Base-by-base conservation (phyloP, 257 asterid species). In the Solanum medicagineum region DNA sequence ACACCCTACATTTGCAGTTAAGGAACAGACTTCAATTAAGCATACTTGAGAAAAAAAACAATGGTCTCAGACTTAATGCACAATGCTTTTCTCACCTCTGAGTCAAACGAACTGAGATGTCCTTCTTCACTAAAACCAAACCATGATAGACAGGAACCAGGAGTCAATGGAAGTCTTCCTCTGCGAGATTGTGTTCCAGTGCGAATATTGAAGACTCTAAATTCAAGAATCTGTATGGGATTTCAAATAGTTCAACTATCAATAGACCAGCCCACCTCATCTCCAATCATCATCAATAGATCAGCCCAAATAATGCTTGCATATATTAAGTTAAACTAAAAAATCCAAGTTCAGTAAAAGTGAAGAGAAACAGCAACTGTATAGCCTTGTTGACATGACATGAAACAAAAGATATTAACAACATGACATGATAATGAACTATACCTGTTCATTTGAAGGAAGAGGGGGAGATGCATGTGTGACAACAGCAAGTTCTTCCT, bases 101-200 rank as follows among this genome's bases (percentile, higher is more conserved):
- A 94, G 90, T 97, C 99, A 85, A 92, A 97, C 65, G 99, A 92
- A 84, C 98, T 93, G 81, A 94, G 92, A 84, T 89, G 95, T 68
- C 98, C 99, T 90, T 94, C 99, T 86, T 95, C 98, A 62, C 98
- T 94, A 88, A 93, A 95, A 85, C 99, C 99, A 83, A 97, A 90
- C 99, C 99, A 97, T 16, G 92, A 89, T 85, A 97, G 90, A 87
- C 87, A 87, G 47, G 99, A 97, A 70, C 98, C 98, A 71, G 98
- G 99, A 81, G 99, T 97, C 91, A 97, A 87, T 49, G 99, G 96
- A 80, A 97, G 92, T 44, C 92, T 88, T 65, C 96, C 98, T 90
- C 92, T 89, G 63, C 84, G 85, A 85, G 91, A 77, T 88, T 90
- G 94, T 55, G 93, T 90, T 54, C 94, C 93, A 79, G 83, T 85